Base-by-base conservation (phyloP, 345 rosid genomes). In the Acer negundo region DNA sequence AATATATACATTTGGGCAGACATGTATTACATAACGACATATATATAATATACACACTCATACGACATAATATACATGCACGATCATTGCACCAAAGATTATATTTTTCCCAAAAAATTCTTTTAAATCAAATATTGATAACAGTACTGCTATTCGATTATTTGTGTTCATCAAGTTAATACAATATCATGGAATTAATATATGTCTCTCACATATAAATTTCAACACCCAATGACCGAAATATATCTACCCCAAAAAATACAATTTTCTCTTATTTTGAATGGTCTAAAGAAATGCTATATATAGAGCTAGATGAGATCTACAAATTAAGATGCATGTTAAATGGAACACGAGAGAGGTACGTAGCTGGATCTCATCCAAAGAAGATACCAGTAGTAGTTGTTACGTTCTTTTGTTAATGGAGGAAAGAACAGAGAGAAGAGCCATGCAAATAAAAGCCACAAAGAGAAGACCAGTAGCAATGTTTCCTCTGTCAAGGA, bases 341-440 rank as follows among this genome's bases (percentile, higher is more conserved):
- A 35, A 35, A 35, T 35, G 38, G 38, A 35, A 35, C 38, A 35
- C 6, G 0, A 35, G 38, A 35, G 38, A 35, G 38, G 38, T 4
- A 35, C 38, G 6, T 35, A 35, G 38, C 38, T 49, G 7, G 62
- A 22, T 19, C 23, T 6, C 20, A 20, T n/a, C 63, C 63, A 8
- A 59, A 59, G 26, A 59, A 59, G 26, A 59, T 22, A 59, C 22
- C 22, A 20, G 62, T 31, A 31, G 38, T 31, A 35, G 5, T 59
- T 20, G 26, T n/a, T n/a, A n/a, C n/a, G n/a, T 16, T 59, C 63
- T 59, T 59, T 59, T 55, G 19, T 69, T 22, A 35, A 78, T 23
- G 58, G 81, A 75, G 9, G 81, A 74, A 62, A 82, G 8, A 1
- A 78, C 73, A 40, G 79, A 82, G 28, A 78, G 65, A 7, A 70